Base-by-base conservation (phyloP, 1,284 basidiomycete genomes). In the Inonotus obliquus region DNA sequence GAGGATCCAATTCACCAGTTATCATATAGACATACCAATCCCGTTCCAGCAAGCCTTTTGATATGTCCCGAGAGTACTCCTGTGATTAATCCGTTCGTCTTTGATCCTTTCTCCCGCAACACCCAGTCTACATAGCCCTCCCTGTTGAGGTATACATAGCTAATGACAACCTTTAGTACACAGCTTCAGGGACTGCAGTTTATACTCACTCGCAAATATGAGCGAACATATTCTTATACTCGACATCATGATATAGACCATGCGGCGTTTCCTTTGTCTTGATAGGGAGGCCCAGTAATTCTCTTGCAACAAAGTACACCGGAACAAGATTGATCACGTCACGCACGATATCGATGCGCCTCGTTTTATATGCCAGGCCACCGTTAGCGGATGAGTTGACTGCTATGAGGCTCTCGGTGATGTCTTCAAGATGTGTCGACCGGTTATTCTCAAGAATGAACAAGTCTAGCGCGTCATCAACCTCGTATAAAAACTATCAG, bases 241-340 rank as follows among this genome's bases (percentile, higher is more conserved):
- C 74, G 38, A 78, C 70, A 53, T 82, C 80, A 1, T 79, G 79
- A 68, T 80, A 79, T 19, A 77, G 68, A 19, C 85, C 85, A 25
- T 68, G 65, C 13, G 75, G 75, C 61, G 79, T 79, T 47, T 73
- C 69, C 11, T 72, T 66, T 1, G 78, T 77, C 70, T 89, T 89
- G 63, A 91, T 69, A 2, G 87, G 84, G 49, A 93, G 74, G 3
- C 84, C 86, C 45, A 79, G 87, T 54, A 91, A 74, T 61, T 82
- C 72, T 61, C 83, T 76, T 2, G 83, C 79, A 32, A 87, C 77
- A 85, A 86, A 91, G 65, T 83, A 77, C 9, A 89, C 74, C 0
- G 89, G 85, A 45, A 86, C 68, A 38, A 82, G 71, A 67, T 91
- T 89, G 71, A 89, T 79, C 23, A 92, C 87, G 66, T 92, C 85